Conservation (phyloP, 169 alveolate genomes). For the Plasmodium adleri region DNA sequence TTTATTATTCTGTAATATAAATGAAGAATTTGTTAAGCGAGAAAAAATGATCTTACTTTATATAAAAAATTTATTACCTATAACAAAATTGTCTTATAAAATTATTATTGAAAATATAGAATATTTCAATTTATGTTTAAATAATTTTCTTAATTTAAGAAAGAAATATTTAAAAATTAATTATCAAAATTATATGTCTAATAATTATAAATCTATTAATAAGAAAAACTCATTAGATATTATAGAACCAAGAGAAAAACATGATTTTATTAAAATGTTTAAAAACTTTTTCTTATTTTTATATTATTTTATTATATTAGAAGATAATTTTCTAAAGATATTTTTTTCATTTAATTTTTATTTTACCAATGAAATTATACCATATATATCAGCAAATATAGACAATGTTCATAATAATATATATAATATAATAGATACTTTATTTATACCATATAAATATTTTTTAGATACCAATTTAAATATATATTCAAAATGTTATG, state of each 20-base stretch:
- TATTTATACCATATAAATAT: conserved; percentile 23
- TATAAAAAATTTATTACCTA: conserved; percentile 32
- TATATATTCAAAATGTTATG: conserved; percentile 52
- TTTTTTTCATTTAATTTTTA: conserved; percentile 41
- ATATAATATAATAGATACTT: conserved; percentile 42
- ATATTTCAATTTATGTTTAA: conserved; percentile 59
- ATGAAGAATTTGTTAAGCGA: conserved; percentile 51
- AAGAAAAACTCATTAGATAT: conserved; percentile 5
- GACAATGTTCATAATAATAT: conserved; percentile 66
- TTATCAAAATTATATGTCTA: conserved; percentile 26
- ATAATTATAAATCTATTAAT: conserved; percentile 9
- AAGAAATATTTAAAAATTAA: conserved; percentile 34
- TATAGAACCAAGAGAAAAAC: conserved; percentile 1
- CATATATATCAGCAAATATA: conserved; percentile 41
- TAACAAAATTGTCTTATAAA: conserved; percentile 72
- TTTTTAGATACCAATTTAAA: conserved; percentile 55
- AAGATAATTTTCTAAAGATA: conserved; percentile 46
- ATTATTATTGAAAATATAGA: conserved; percentile 63
- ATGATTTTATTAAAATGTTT: conserved; percentile 41
- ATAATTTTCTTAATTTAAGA: conserved; percentile 54
- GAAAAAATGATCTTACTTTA: conserved; percentile 29
- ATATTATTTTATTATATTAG: conserved; percentile 49
- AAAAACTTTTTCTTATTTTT: conserved; percentile 45
- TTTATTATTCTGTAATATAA: conserved; percentile 30
- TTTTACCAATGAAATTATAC: conserved; percentile 11